These are phyloP conservation scores for Vicia faba DNA, from an alignment of 306 rosid species.

Conservation along the genomic window DNA sequence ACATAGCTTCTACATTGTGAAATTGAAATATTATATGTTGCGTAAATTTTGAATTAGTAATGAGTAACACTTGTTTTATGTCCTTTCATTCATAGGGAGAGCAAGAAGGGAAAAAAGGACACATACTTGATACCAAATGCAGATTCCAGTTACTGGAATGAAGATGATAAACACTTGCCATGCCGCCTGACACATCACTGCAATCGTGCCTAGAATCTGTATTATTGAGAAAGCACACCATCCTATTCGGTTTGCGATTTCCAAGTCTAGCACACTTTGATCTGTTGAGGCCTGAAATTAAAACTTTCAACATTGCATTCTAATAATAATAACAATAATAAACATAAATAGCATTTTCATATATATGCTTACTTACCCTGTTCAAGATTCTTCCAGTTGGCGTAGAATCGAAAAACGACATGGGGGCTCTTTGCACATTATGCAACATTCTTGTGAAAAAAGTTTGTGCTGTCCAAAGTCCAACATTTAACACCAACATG, in stretches of 20 bases:
- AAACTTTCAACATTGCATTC: neutral
- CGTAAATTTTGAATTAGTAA: slow-evolving; percentile 6
- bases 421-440: slow-evolving; percentile 79
- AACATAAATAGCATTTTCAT: neutral
- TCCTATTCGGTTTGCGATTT: slow-evolving; percentile 74
- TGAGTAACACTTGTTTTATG: slow-evolving; percentile 16
- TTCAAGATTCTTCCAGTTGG: slow-evolving; percentile 97
- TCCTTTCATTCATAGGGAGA: slow-evolving; percentile 4
- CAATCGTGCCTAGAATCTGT: slow-evolving; percentile 82
- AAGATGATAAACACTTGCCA: slow-evolving; percentile 95
- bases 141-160: slow-evolving; percentile 78
- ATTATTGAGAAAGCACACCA: slow-evolving; percentile 96
- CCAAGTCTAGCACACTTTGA: slow-evolving; percentile 91
- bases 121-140: slow-evolving; percentile 96
- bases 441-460: slow-evolving; percentile 77
- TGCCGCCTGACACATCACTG: slow-evolving; percentile 95
- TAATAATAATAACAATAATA: neutral
- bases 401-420: slow-evolving; percentile 94
- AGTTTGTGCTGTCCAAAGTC: slow-evolving; percentile 77
- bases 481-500: slow-evolving; percentile 58
- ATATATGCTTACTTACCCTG: slow-evolving; percentile 57
- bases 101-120: slow-evolving; percentile 17
- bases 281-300: slow-evolving; percentile 89
- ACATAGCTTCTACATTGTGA: slow-evolving; percentile 20
- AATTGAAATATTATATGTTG: slow-evolving; percentile 3